A percentile compares a stretch with the other conserved stretches of the same genome.
Conservation (phyloP, 2,329 filamentous ascomycete species). For the Zymoseptoria passerinii region DNA sequence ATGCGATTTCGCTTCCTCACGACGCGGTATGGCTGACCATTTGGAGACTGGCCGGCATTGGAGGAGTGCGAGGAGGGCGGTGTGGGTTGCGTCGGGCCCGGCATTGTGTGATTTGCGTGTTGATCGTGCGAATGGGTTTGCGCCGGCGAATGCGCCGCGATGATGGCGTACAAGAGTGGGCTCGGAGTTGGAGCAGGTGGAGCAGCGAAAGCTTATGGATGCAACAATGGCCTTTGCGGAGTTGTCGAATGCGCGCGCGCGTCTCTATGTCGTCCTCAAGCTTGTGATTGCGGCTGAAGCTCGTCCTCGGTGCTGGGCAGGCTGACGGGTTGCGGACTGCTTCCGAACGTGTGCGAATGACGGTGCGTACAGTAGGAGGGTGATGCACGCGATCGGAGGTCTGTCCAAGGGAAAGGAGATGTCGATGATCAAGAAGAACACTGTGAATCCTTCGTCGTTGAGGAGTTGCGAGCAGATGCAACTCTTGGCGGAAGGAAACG, state of each 20-base stretch:
- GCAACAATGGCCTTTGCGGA: background rate
- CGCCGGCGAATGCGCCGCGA: background rate
- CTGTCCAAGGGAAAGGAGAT: background rate
- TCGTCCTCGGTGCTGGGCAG: background rate
- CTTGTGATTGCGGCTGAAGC: background rate
- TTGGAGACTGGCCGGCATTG: conserved; percentile 68
- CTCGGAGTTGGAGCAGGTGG: background rate
- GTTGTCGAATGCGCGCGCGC: background rate
- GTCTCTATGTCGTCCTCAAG: background rate
- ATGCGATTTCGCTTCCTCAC: conserved; percentile 88
- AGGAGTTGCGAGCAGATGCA: background rate
- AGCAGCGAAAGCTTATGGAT: background rate
- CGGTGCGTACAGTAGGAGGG: background rate
- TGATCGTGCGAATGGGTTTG: background rate
- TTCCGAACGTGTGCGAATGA: background rate
- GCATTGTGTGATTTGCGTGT: background rate
- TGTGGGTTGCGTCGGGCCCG: conserved; percentile 45
- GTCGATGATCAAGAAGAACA: background rate
- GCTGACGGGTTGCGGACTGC: background rate
- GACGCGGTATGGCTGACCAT: conserved; percentile 69
- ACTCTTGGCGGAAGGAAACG: background rate
- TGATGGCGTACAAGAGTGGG: background rate
- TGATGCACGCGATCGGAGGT: background rate
- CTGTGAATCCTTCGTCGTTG: background rate
- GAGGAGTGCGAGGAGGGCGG: conserved; percentile 72